These are phyloP conservation scores for Mucor saturninus DNA, from an alignment of 371 early-diverging fungal species.

Conservation along the genomic window DNA sequence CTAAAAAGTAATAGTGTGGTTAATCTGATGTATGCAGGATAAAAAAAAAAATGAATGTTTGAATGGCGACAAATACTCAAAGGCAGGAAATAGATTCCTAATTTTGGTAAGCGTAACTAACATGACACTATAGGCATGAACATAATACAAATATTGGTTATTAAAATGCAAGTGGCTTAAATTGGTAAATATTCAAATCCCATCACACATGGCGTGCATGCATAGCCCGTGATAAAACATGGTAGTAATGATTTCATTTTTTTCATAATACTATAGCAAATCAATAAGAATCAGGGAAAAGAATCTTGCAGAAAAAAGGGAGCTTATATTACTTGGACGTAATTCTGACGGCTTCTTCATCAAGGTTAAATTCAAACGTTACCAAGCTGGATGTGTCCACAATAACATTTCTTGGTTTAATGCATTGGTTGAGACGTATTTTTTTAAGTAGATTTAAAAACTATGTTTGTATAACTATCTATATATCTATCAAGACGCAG, in stretches of 20 bases:
- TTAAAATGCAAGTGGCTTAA: background rate
- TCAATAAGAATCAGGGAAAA: background rate
- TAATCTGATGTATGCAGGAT: too few species aligned
- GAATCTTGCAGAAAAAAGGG: background rate
- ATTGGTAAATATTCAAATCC: background rate
- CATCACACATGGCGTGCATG: slow-evolving; percentile 1
- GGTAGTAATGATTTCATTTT: slow-evolving; percentile 2
- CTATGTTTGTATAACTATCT: too few species aligned
- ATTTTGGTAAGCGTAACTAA: too few species aligned
- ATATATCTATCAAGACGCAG: too few species aligned
- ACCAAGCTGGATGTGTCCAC: background rate
- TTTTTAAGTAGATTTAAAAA: too few species aligned
- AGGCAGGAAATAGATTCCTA: too few species aligned
- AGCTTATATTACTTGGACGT: background rate
- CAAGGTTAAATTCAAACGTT: background rate
- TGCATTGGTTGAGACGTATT: background rate
- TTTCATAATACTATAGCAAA: background rate
- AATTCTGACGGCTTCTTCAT: background rate
- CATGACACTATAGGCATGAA: too few species aligned
- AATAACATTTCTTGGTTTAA: background rate
- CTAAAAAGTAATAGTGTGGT: too few species aligned
- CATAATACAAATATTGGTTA: too few species aligned
- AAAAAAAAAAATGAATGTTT: too few species aligned
- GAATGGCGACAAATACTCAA: too few species aligned
- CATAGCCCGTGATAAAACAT: background rate